Base-by-base conservation (phyloP, 352 stramenopile genomes). In the Pythium plurisporium region DNA sequence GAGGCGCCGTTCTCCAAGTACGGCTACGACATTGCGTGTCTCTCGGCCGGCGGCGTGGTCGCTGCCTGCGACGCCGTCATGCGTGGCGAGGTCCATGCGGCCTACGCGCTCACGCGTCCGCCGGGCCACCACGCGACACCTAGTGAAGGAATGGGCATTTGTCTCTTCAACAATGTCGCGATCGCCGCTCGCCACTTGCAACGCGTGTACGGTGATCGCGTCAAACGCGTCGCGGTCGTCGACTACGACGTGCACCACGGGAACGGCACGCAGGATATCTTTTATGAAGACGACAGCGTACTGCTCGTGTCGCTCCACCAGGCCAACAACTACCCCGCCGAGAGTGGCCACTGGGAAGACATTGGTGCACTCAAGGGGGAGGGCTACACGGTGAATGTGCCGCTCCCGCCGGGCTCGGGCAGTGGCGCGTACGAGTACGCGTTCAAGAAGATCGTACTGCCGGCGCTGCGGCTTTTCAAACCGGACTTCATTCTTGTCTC, bases 241-340 rank as follows among this genome's bases (percentile, higher is more conserved):
- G 94, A 99, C 73, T 96, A 91, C 48, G 93, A 98, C 76, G 90
- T 96, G 11, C 94, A 98, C 69, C 95, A 99, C 69, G 96, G 96
- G 17, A 98, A 98, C 70, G 96, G 95, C 37, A 98, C 93, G 6
- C 87, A 99, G 73, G 82, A 97, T 53, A 82, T 85, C 26, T 93
- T 97, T 47, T 82, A 87, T 23, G 79, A 91, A 14, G 77, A 95
- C 47, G 53, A 86, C 31, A 59, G 64, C 9, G 74, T 89, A 33
- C 67, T 96, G 29, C 89, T 91, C 57, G 67, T 91, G 8, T 94
- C 84, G 19, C 55, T 92, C 4, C 81, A 92, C 49, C 80, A 95
- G 53, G 79, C 76, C 11, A 87, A 88, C 54, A 94, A 93, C 69
- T 96, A 95, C 48, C 83, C 86, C 1, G 62, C 65, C 5, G 55